phyloP scores from a whole-genome alignment of 1,284 basidiomycete species.

The Leccinum griseonigrum region DNA sequence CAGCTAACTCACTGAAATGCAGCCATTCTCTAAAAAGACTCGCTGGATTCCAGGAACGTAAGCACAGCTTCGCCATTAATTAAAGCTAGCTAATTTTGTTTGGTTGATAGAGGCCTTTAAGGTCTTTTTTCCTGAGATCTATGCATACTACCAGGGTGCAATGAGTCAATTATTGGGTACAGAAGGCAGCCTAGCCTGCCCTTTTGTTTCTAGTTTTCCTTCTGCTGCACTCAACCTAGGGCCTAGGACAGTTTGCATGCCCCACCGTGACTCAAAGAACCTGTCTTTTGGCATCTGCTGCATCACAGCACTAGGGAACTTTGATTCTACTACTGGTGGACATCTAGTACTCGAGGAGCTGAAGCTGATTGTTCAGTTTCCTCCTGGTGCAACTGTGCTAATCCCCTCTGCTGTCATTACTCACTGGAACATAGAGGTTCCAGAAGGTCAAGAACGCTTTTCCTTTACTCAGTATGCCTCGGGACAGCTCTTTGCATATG shows the following conservation, averaged over 20 bases:
- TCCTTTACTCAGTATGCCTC: constrained; percentile 1
- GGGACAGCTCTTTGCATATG: not conserved
- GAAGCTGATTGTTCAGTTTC: not conserved
- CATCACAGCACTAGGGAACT: not conserved
- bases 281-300: not conserved
- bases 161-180: no score
- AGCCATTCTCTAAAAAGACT: no score
- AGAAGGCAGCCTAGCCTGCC: no score
- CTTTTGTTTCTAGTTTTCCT: not conserved
- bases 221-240: constrained; percentile 2
- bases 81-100: not conserved
- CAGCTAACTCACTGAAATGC: no score
- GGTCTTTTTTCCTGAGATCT: no score
- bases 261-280: not conserved
- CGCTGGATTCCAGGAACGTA: no score
- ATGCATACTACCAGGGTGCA: no score
- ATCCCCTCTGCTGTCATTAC: not conserved
- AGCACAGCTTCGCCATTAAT: not conserved
- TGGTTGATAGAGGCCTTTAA: no score
- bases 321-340: not conserved
- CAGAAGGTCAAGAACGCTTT: not conserved
- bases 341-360: constrained; percentile 1
- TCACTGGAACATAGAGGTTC: not conserved
- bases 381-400: no score
- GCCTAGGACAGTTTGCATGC: not conserved